phyloP scores from a whole-genome alignment of 306 rosid species.

The Arachis stenosperma region DNA sequence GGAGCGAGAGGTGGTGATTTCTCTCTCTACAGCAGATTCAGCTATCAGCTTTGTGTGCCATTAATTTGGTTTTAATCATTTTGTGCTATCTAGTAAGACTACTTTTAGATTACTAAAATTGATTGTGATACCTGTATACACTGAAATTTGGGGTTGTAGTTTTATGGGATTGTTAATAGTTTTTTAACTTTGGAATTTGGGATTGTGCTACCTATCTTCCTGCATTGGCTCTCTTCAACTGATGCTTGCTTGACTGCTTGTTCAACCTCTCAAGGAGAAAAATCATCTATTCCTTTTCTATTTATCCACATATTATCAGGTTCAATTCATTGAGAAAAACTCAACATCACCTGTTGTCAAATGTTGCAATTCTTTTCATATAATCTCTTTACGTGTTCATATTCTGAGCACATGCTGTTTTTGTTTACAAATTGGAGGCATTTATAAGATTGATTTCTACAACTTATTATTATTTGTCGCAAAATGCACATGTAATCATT shows the following conservation, averaged over 20 bases:
- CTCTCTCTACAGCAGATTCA: conserved; percentile 30
- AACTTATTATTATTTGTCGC: conserved; percentile 19
- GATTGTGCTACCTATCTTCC: conserved; percentile 2
- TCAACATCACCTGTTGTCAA: conserved; percentile 27
- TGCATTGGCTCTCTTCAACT: conserved; percentile 2
- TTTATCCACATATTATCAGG: conserved; percentile 20
- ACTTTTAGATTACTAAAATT: conserved; percentile 18
- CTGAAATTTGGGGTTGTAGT: conserved; percentile 21
- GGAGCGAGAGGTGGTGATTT: conserved; percentile 70
- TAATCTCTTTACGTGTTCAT: neutral
- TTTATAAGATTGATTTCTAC: conserved; percentile 7
- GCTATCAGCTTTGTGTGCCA: conserved; percentile 23
- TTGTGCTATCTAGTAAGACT: conserved; percentile 25
- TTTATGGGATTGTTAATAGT: neutral
- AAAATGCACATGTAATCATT: conserved; percentile 17
- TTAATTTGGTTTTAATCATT: conserved; percentile 12
- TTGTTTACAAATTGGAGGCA: conserved; percentile 27
- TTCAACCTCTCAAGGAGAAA: conserved; percentile 20
- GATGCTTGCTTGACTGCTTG: conserved; percentile 1
- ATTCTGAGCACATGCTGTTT: conserved; percentile 34
- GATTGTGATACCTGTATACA: neutral
- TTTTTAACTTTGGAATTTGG: conserved; percentile 24
- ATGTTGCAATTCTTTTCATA: conserved; percentile 29
- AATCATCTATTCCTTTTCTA: conserved; percentile 3
- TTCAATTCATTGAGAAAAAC: conserved; percentile 11